Conservation (phyloP, 805 yeast species). For the Suhomyces pyralidae region DNA sequence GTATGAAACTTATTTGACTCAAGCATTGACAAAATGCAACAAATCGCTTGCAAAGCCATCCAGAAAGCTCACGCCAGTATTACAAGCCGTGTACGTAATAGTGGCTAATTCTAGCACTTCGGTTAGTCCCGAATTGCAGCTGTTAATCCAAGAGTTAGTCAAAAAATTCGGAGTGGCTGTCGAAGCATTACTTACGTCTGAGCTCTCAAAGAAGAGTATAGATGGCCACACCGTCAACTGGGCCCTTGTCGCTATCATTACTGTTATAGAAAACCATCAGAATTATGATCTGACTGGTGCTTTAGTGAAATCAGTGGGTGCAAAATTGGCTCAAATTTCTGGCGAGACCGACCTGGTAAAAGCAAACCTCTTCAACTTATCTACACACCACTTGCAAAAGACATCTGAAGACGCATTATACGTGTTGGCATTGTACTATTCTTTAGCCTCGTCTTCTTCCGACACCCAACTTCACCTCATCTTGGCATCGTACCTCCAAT, state of each 20-base stretch:
- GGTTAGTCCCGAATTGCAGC: neutral
- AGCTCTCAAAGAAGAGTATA: neutral
- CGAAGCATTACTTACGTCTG: neutral
- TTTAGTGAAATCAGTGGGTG: neutral
- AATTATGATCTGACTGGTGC: neutral
- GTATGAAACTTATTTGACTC: conserved; percentile 19
- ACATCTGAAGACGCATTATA: conserved; percentile 11
- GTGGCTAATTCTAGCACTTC: neutral
- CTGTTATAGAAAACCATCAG: neutral
- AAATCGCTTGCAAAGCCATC: conserved; percentile 9
- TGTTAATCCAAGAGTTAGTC: neutral
- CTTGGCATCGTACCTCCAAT: neutral
- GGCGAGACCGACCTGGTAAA: neutral
- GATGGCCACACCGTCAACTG: neutral
- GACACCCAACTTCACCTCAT: neutral
- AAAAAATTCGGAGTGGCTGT: neutral
- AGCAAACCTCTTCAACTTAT: neutral
- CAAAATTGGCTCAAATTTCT: neutral
- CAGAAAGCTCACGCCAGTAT: neutral
- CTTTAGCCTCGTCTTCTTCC: conserved; percentile 3
- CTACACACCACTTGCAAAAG: conserved; percentile 1
- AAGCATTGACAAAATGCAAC: conserved; percentile 12
- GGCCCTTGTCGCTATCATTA: neutral
- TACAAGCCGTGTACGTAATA: conserved; percentile 1
- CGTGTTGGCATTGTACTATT: conserved; percentile 13